Percentiles rank a stretch among this genome's conserved stretches.
Conservation (phyloP, 192 early-diverging fungal genomes). For the Rhizophagus prolifer region DNA sequence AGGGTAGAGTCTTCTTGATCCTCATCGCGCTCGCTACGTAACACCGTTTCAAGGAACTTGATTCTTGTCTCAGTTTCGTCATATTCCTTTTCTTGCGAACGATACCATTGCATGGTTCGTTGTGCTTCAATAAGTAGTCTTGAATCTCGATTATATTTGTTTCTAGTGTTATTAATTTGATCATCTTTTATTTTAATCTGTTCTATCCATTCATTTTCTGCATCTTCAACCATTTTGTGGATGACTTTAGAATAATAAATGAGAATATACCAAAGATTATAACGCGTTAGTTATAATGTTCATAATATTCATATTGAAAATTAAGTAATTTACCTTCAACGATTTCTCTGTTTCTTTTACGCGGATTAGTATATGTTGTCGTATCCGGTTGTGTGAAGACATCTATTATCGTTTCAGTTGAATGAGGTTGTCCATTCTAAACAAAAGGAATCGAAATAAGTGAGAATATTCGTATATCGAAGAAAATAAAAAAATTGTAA, state of each 20-base stretch:
- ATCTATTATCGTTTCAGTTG: neutral
- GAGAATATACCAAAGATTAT: neutral
- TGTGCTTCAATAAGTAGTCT: constrained; percentile 56
- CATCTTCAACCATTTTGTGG: constrained; percentile 64
- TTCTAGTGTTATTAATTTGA: constrained; percentile 55
- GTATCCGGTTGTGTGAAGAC: constrained; percentile 24
- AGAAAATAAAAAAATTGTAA: too few species aligned
- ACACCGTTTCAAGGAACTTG: constrained; percentile 56
- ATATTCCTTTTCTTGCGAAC: constrained; percentile 50
- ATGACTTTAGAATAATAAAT: constrained; percentile 40
- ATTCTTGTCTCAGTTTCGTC: constrained; percentile 62
- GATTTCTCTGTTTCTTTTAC: constrained; percentile 42
- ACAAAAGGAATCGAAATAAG: neutral
- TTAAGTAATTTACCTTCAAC: constrained; percentile 32
- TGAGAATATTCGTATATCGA: neutral
- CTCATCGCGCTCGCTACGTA: constrained; percentile 45
- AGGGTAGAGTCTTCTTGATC: constrained; percentile 3
- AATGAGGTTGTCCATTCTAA: neutral
- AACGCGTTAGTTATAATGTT: neutral
- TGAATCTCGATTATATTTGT: constrained; percentile 53
- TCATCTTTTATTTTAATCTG: constrained; percentile 58
- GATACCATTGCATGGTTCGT: constrained; percentile 50
- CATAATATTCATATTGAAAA: neutral
- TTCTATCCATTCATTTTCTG: constrained; percentile 67
- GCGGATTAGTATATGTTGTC: constrained; percentile 20